Evolutionary conservation across 345 rosid species (phyloP), one percentile per base, ranked within the genome.

Genomic region (Camelina neglecta): DNA sequence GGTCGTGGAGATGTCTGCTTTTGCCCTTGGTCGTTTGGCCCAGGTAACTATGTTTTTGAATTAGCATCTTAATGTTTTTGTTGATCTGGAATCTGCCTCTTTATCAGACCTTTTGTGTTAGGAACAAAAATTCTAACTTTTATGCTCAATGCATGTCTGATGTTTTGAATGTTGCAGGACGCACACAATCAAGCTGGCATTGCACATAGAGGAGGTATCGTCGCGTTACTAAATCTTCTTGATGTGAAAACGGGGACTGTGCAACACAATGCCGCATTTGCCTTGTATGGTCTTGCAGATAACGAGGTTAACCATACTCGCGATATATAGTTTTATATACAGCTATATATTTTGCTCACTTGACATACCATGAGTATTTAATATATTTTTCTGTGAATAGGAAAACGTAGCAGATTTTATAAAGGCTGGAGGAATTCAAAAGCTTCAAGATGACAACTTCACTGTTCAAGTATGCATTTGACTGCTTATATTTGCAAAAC

Each of bases 161-260:
- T 21, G 35, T 26, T 54, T 61, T 47, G 3, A 56, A 18, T 55
- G 24, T 39, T 62, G 39, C 69, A 91, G 97, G 97, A 91, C 69
- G 39, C 83, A 26, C 93, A 91, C 78, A 91, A 89, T 72, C 97
- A 91, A 86, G 94, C 87, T 81, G 94, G 97, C 63, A 91, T 91
- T 64, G 93, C 83, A 18, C 86, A 87, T 70, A 73, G 61, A 71
- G 94, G 93, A 73, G 94, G 90, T 48, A 83, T 90, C 39, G 23
- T 36, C n/a, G 82, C 88, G 24, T 74, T 90, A 59, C 80, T 92
- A 65, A 80, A 72, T 68, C 89, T 86, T 74, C 88, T 87, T 68
- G 88, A 86, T 55, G 86, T 86, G 16, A 84, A 84, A 76, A 84
- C 74, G 55, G 86, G 85, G 20, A 48, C 86, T 68, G 73, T 90